Evolutionary conservation across 1,284 basidiomycete genomes (phyloP).

Genomic region (Violaceomyces palustris): DNA sequence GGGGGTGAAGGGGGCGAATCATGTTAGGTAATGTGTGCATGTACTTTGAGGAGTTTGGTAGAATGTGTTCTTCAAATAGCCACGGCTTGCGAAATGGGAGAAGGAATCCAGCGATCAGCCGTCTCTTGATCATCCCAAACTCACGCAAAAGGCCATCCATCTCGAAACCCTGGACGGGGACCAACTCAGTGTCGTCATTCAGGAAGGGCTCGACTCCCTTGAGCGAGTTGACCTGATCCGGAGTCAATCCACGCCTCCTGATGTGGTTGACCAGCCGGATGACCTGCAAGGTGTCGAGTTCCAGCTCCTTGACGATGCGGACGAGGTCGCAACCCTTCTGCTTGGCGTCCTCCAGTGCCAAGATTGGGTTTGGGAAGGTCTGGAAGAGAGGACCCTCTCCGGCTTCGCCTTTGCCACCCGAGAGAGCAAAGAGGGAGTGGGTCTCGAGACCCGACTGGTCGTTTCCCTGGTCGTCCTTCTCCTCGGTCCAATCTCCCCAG

Average conservation of each 20-base stretch:
- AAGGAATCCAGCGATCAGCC: no score
- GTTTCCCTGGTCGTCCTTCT: constrained; percentile 5
- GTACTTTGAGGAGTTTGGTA: no score
- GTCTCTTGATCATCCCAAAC: no score
- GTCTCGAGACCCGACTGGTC: neutral
- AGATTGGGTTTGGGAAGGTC: constrained; percentile 19
- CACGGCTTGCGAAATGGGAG: no score
- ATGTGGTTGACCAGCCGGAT: constrained; percentile 50
- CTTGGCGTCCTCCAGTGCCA: constrained; percentile 35
- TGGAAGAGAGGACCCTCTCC: constrained; percentile 11
- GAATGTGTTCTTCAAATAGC: no score
- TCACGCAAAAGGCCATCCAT: constrained; percentile 48
- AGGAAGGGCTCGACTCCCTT: constrained; percentile 16
- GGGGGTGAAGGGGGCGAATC: no score
- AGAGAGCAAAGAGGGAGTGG: constrained; percentile 1
- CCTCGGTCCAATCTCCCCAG: constrained; percentile 31
- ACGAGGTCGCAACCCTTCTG: constrained; percentile 37
- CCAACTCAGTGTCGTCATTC: constrained; percentile 38
- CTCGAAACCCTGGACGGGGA: constrained; percentile 45
- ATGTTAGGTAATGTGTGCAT: no score
- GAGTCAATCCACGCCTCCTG: constrained; percentile 13
- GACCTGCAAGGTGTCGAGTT: constrained; percentile 43
- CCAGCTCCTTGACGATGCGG: constrained; percentile 13
- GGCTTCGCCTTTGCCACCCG: constrained; percentile 4
- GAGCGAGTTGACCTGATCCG: constrained; percentile 13